These are phyloP conservation scores for Ceratocystis eucalypticola DNA, from an alignment of 2,329 filamentous ascomycete genomes.

Conservation along the genomic window DNA sequence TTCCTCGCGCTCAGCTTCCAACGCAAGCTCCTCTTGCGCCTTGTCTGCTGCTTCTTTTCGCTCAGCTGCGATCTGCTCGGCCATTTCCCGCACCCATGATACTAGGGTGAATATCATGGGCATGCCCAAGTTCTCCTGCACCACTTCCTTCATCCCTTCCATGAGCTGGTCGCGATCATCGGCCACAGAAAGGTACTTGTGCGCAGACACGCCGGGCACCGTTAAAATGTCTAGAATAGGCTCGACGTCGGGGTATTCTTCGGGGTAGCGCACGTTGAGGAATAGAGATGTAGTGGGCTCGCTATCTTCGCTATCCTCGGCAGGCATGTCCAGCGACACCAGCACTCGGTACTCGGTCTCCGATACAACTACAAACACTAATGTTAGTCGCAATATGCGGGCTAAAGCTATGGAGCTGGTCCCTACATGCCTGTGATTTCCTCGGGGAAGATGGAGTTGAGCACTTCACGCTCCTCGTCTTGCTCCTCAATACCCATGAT, in stretches of 20 bases:
- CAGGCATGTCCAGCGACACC: constrained; percentile 65
- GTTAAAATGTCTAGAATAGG: constrained; percentile 69
- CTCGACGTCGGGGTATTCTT: constrained; percentile 75
- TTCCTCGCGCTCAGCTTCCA: constrained; percentile 69
- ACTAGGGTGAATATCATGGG: constrained; percentile 93
- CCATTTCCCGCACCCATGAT: constrained; percentile 73
- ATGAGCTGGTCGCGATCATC: constrained; percentile 68
- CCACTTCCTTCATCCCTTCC: constrained; percentile 54
- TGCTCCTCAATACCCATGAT: constrained; percentile 71
- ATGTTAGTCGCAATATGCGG: not conserved
- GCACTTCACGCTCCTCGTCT: constrained; percentile 87
- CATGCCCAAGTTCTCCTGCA: constrained; percentile 91
- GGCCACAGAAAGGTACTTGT: constrained; percentile 64
- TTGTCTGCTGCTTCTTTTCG: constrained; percentile 53
- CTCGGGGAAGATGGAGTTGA: constrained; percentile 95
- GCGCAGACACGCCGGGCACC: constrained; percentile 52
- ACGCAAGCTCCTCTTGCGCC: constrained; percentile 39
- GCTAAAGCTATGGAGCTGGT: not conserved
- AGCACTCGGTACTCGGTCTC: constrained; percentile 79
- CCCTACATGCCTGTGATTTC: constrained; percentile 67
- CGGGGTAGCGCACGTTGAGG: constrained; percentile 79
- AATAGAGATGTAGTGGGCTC: constrained; percentile 55
- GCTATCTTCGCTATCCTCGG: constrained; percentile 43
- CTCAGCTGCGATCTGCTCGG: constrained; percentile 70
- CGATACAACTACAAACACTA: constrained; percentile 54